phyloP scores from a whole-genome alignment of 495 filamentous ascomycete genomes.

The Pyrenula massariospora region DNA sequence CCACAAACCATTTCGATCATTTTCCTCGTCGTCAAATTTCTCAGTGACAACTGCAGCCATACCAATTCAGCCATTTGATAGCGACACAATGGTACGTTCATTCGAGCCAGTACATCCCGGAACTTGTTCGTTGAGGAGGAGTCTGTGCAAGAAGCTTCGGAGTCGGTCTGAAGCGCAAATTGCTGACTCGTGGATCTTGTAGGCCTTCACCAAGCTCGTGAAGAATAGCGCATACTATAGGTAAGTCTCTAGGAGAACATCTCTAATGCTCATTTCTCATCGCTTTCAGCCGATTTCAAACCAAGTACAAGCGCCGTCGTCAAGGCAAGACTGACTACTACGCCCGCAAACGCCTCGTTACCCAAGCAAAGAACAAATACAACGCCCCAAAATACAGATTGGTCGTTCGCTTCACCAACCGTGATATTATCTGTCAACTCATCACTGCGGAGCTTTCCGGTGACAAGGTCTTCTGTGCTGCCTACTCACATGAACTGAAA shows the following conservation, averaged over 20 bases:
- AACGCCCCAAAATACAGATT: constrained; percentile 98
- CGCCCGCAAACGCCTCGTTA: constrained; percentile 97
- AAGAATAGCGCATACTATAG: constrained; percentile 98
- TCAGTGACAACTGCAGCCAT: no score
- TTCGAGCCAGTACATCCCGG: no score
- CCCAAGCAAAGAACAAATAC: constrained; percentile 99
- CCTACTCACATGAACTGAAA: constrained; percentile 96
- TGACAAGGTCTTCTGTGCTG: constrained; percentile 87
- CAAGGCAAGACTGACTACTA: constrained; percentile 99
- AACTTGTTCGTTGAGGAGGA: no score
- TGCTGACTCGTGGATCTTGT: constrained; percentile 74
- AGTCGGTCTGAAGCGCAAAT: constrained; percentile 90
- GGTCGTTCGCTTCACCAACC: constrained; percentile 99
- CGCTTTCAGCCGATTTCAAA: constrained; percentile 77
- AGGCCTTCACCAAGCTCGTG: constrained; percentile 90
- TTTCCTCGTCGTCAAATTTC: no score
- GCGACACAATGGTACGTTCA: no score
- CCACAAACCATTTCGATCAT: no score
- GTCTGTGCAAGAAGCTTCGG: constrained; percentile 98
- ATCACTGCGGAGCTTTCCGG: constrained; percentile 91
- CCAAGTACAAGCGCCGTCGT: constrained; percentile 97
- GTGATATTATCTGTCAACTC: constrained; percentile 97
- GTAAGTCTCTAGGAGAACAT: constrained; percentile 38
- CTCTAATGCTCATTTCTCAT: constrained; percentile 2
- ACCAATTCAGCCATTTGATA: no score